Conservation (phyloP, 176 grass and related monocot species). For the Rhipidocladum racemiflorum region DNA sequence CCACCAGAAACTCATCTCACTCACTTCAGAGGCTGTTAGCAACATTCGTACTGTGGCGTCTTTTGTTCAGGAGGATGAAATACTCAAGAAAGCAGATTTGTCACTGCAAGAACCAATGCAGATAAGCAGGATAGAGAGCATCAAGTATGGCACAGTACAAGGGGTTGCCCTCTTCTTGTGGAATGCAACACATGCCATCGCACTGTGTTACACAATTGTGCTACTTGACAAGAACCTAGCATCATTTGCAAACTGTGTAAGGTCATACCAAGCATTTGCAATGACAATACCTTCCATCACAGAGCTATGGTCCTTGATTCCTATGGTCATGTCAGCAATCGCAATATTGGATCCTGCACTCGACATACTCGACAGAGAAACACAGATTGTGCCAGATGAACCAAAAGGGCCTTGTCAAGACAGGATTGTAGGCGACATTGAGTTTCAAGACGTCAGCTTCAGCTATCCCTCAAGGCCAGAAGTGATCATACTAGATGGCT, state of each 20-base stretch:
- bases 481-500: conserved; percentile 41
- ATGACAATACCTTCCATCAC: conserved; percentile 64
- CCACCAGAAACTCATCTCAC: conserved; percentile 40
- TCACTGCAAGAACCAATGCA: conserved; percentile 53
- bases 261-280: conserved; percentile 63
- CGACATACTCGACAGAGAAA: conserved; percentile 59
- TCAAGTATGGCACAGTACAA: conserved; percentile 54
- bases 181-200: conserved; percentile 58
- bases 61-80: conserved; percentile 56
- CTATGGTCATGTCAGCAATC: conserved; percentile 53
- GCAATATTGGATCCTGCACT: conserved; percentile 51
- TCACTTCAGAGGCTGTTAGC: conserved; percentile 58
- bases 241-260: conserved; percentile 42
- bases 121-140: conserved; percentile 44
- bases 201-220: conserved; percentile 64
- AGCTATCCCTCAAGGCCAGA: conserved; percentile 55
- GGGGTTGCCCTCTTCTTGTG: conserved; percentile 57
- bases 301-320: conserved; percentile 65
- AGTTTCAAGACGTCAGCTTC: conserved; percentile 51
- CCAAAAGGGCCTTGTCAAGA: conserved; percentile 23
- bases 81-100: conserved; percentile 50
- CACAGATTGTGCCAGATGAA: conserved; percentile 46
- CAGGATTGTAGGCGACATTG: conserved; percentile 33
- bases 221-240: conserved; percentile 41
- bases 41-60: conserved; percentile 68